Base-by-base conservation (phyloP, 2,329 filamentous ascomycete species). In the Beauveria bassiana region DNA sequence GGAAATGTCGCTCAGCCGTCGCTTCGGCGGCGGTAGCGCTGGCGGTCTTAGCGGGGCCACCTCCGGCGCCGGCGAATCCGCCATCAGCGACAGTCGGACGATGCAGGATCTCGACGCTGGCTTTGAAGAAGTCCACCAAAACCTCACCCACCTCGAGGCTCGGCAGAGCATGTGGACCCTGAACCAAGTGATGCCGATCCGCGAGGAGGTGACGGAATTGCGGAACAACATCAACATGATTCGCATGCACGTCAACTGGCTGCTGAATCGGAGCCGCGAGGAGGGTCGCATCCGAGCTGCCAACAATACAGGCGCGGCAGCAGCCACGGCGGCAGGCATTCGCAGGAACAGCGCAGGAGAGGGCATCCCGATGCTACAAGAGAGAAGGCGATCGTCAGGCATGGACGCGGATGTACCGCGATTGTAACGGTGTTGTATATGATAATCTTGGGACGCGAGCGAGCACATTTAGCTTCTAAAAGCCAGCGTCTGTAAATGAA, bases 191-290 rank as follows among this genome's bases (percentile, higher is more conserved):
- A 78, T 85, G 67, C 83, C 81, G 8, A 80, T 87, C 63, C 83
- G 84, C 61, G 83, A 87, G 62, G 82, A 86, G 70, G 78, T 87
- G n/a, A 79, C 80, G 4, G 84, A 87, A 69, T 74, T 85, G 47
- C 76, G 79, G 49, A 84, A 80, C 71, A 84, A 79, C 65, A 74
- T 84, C 63, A 82, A 82, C 56, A 80, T 84, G 66, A 76, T 85
- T 49, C 78, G 79, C 59, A 84, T 85, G 81, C 81, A 85, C 65
- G 79, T 84, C 50, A 80, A 81, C 61, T 84, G 81, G 81, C 75
- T 85, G 31, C 78, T 84, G 70, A 82, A 81, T 63, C 75, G 78
- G 64, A 78, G 78, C 62, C 72, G 79, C 10, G 78, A 81, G 64
- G 79, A 81, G 66, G 77, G 73, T 1, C 73, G 76, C 22, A 70